Conservation (phyloP, 306 rosid species). For the Nissolia schottii region DNA sequence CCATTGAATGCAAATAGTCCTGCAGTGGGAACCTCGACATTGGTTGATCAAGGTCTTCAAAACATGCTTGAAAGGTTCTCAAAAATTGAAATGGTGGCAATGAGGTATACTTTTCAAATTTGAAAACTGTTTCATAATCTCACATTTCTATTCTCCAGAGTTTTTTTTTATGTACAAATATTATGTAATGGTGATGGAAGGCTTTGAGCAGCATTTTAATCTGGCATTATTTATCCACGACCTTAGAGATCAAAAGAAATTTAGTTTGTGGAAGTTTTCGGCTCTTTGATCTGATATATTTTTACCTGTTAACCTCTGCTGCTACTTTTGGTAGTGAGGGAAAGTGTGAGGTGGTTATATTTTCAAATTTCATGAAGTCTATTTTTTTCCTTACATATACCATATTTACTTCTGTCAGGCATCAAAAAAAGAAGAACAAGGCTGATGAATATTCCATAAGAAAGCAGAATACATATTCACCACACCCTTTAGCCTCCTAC, state of each 20-base stretch:
- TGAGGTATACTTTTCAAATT: conserved; percentile 50
- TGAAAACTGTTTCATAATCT: conserved; percentile 3
- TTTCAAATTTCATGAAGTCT: conserved; percentile 1
- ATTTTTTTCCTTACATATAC: conserved; percentile 12
- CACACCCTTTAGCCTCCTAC: conserved; percentile 27
- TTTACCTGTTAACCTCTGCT: not conserved
- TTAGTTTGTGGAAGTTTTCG: not conserved
- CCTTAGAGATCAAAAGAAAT: not conserved
- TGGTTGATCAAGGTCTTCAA: conserved; percentile 45
- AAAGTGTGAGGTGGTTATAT: not conserved
- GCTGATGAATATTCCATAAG: conserved; percentile 36
- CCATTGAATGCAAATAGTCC: conserved; percentile 79
- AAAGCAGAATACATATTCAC: conserved; percentile 46
- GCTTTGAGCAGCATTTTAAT: conserved; percentile 4
- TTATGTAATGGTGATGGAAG: not conserved
- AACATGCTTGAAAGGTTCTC: conserved; percentile 66
- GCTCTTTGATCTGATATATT: not conserved
- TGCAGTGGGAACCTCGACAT: conserved; percentile 63
- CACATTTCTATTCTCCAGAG: not conserved
- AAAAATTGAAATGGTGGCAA: conserved; percentile 63
- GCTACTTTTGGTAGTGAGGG: not conserved
- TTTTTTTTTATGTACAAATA: not conserved
- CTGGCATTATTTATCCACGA: not conserved
- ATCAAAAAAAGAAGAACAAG: conserved; percentile 70
- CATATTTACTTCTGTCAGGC: conserved; percentile 46